Percentiles rank a stretch among this genome's conserved stretches.
phyloP scores from a whole-genome alignment of 2,329 filamentous ascomycete species.

The Gnomoniopsis smithogilvyi region DNA sequence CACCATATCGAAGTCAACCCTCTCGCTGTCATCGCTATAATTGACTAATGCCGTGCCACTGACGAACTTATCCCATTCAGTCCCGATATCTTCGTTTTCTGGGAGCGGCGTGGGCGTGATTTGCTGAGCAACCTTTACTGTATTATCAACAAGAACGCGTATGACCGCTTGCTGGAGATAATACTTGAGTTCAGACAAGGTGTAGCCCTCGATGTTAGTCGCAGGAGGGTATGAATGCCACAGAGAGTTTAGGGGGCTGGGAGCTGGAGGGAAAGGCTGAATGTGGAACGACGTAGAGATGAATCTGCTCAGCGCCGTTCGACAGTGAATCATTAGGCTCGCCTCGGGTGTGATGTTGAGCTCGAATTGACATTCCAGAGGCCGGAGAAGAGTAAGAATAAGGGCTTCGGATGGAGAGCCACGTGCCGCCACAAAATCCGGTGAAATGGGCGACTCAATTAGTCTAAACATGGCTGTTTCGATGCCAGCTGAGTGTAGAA shows the following conservation, averaged over 20 bases:
- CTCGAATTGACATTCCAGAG: constrained; percentile 39
- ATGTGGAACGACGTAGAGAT: constrained; percentile 44
- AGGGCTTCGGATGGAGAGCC: constrained; percentile 39
- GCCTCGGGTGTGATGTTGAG: constrained; percentile 42
- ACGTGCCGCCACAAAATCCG: constrained; percentile 23
- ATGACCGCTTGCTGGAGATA: constrained; percentile 43
- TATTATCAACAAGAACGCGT: constrained; percentile 35
- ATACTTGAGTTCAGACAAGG: constrained; percentile 39
- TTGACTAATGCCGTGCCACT: constrained; percentile 25
- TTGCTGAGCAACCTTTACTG: constrained; percentile 26
- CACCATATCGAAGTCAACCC: constrained; percentile 8
- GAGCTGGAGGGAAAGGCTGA: constrained; percentile 31
- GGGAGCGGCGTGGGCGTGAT: constrained; percentile 17
- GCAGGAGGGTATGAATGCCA: constrained; percentile 38
- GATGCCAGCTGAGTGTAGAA: constrained; percentile 46
- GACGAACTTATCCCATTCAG: constrained; percentile 28
- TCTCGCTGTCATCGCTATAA: constrained; percentile 6
- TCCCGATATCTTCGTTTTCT: not conserved
- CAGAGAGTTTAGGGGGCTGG: constrained; percentile 28
- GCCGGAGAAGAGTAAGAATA: constrained; percentile 39
- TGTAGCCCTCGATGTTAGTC: constrained; percentile 39
- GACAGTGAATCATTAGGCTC: constrained; percentile 40
- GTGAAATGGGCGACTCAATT: constrained; percentile 32
- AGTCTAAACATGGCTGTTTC: constrained; percentile 39
- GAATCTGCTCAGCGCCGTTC: constrained; percentile 40